Evolutionary conservation across 1,139 yeast species (phyloP), one percentile per base, ranked within the genome.

Genomic region (Geotrichum reessii): DNA sequence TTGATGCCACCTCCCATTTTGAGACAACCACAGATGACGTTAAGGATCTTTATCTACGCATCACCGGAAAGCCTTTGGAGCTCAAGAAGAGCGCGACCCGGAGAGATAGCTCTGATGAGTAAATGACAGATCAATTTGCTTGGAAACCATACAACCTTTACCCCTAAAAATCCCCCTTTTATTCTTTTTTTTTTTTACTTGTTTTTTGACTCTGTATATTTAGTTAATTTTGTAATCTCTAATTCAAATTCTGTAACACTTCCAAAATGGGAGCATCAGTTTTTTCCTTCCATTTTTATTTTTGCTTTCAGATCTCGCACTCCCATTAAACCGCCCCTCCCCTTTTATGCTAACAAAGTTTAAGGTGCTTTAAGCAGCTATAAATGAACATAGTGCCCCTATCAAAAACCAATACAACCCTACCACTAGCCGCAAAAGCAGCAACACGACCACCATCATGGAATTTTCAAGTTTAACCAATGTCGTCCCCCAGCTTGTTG

Each of bases 1-100:
- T 91, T 72, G 99, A 93, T 72, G 87, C 99, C 0, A 81, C 96
- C 11, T 90, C 97, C 12, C 99, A 93, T 76, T 93, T 93, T 71
- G 99, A 93, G 74, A 78, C 95, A 50, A 88, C 96, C 70, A 93
- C 99, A 51, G 98, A 93, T 71, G 99, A 93, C 72, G 96, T 93
- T 66, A 91, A 91, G 75, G 97, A 92, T 72, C 82, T 93, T 63
- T 90, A 93, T 75, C 85, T 86, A 74, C 83, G 98, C 73, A 85
- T 93, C 65, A 90, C 88, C 55, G 98, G 98, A 58, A 88, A 89
- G 73, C 97, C 96, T 25, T 81, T 93, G 69, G 95, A 88, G 33
- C 81, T 92, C 68, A 85, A 88, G 77, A 82, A 86, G 74, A 88
- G 85, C 58, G 28, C 19, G 22, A 19, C 28, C 21, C 31, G 31